Base-by-base conservation (phyloP, 2,329 filamentous ascomycete species). In the Claviceps lovelessii region DNA sequence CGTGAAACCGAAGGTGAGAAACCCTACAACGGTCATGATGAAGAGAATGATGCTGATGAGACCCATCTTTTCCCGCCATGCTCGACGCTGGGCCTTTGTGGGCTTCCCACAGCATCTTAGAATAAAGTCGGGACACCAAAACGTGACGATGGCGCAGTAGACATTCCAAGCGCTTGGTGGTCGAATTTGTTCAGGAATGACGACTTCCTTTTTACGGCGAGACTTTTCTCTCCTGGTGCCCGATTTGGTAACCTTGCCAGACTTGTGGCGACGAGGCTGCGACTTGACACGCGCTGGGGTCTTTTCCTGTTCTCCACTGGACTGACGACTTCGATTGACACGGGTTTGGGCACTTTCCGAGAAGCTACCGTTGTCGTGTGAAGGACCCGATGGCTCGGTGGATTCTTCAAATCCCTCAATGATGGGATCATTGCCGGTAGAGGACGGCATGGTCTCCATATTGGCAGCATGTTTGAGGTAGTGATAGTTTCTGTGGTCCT, bases 51-150 rank as follows among this genome's bases (percentile, higher is more conserved):
- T 83, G 71, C 90, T 95, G 72, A 96, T 88, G 56, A 98, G 73
- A 2, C 93, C 93, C 76, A 98, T 94, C 77, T 98, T 98, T 68
- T 98, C 93, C 61, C 93, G 82, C 93, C 93, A 98, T 2, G 93
- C 93, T 64, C 89, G 81, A 66, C 90, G 86, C 69, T 97, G 89
- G 17, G 85, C 89, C 69, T 87, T 93, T 49, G 87, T 79, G 8
- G 83, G 82, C 76, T 87, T 94, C 44, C 90, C 90, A 64, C 90
- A 93, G 70, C 88, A 95, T 60, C 79, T 81, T 54, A 98, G 75
- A 33, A 96, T 71, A 58, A 91, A 86, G 66, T 90, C 85, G 0
- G 93, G 93, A 56, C 83, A 86, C 90, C 93, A 97, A 65, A 97
- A 96, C 0, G 93, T 98, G 60, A 98, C 73, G 59, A 95, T 81